Percentiles rank a stretch among this genome's conserved stretches.
These are phyloP conservation scores for Waltergamsia citrina DNA, from an alignment of 2,329 filamentous ascomycete species.

Conservation along the genomic window DNA sequence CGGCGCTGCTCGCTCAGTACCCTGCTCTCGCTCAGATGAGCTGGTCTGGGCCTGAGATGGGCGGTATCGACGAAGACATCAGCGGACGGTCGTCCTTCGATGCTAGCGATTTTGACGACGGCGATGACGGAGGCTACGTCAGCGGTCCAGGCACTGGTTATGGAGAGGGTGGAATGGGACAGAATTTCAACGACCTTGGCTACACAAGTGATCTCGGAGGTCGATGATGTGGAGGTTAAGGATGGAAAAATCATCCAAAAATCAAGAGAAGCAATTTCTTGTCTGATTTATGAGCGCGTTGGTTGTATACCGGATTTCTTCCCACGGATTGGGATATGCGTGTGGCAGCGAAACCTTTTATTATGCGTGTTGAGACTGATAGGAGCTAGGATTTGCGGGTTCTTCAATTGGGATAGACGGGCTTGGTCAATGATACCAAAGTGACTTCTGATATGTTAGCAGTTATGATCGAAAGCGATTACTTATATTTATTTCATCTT, in stretches of 20 bases:
- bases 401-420: conserved; percentile 3
- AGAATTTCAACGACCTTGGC: conserved; percentile 44
- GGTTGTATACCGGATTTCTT: no score
- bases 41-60: conserved; percentile 60
- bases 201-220: conserved; percentile 43
- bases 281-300: no score
- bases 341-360: no score
- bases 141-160: conserved; percentile 52
- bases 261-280: neutral
- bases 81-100: conserved; percentile 77
- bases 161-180: conserved; percentile 44
- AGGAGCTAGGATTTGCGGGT: neutral
- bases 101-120: conserved; percentile 67
- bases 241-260: neutral
- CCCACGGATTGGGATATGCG: no score
- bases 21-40: conserved; percentile 86
- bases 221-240: conserved; percentile 18
- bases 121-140: conserved; percentile 60
- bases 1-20: conserved; percentile 82
- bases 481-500: no score
- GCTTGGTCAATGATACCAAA: conserved; percentile 3
- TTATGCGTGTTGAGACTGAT: no score
- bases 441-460: no score
- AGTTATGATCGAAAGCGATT: neutral
- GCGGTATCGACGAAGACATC: conserved; percentile 67